Conservation (phyloP, 2,329 filamentous ascomycete genomes). For the Exophiala sideris region DNA sequence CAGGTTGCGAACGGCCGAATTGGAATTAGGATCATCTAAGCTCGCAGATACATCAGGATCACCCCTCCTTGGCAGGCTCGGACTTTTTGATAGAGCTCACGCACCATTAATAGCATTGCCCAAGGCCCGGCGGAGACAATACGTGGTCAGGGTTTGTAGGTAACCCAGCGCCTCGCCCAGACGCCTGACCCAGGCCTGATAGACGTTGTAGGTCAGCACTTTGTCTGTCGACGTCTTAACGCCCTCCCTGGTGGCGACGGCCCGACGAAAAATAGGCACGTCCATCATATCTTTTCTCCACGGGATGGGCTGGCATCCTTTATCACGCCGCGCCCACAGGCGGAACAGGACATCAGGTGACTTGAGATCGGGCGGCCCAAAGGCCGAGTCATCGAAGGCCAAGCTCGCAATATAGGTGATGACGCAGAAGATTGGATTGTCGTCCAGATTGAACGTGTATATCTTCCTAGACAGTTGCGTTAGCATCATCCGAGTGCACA, state of each 20-base stretch:
- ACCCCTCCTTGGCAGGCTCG: not conserved
- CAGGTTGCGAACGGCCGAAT: not conserved
- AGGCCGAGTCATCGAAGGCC: slow-evolving; percentile 13
- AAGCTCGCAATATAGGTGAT: slow-evolving; percentile 14
- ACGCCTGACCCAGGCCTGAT: slow-evolving; percentile 4
- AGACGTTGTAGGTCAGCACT: slow-evolving; percentile 3
- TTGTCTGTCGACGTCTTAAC: slow-evolving; percentile 1
- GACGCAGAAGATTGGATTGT: slow-evolving; percentile 16
- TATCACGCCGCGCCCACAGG: not conserved
- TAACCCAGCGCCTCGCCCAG: slow-evolving; percentile 3
- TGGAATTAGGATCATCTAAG: slow-evolving; percentile 5
- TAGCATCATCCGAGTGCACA: not conserved
- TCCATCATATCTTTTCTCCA: slow-evolving; percentile 3
- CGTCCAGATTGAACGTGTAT: slow-evolving; percentile 6
- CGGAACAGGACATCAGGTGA: slow-evolving; percentile 1
- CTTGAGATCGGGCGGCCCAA: slow-evolving; percentile 1
- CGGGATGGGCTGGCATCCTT: slow-evolving; percentile 3
- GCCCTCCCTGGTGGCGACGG: slow-evolving; percentile 1
- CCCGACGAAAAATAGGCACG: slow-evolving; percentile 2
- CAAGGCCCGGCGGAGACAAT: slow-evolving; percentile 2
- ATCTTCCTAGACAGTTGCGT: not conserved
- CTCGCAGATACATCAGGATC: not conserved
- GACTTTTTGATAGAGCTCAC: not conserved
- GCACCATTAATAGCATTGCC: slow-evolving; percentile 3
- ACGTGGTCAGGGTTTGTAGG: slow-evolving; percentile 1